Conservation (phyloP, 371 early-diverging fungal genomes). For the Mortierella sp. region DNA sequence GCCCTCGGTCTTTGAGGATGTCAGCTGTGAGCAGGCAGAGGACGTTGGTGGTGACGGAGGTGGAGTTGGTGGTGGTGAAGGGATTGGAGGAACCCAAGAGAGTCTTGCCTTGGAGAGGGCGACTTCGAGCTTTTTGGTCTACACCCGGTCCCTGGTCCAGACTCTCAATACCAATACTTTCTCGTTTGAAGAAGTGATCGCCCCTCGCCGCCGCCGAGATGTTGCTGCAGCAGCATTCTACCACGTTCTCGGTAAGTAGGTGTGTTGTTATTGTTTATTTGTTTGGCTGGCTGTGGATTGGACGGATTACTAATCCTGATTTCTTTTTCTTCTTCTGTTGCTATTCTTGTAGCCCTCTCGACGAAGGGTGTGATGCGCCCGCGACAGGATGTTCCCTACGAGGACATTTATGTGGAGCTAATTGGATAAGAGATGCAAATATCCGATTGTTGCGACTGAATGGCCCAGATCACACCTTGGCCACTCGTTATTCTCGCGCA, state of each 20-base stretch:
- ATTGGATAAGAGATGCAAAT: background rate
- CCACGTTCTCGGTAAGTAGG: conserved; percentile 38
- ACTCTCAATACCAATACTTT: conserved; percentile 18
- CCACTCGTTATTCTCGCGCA: background rate
- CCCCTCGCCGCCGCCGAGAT: conserved; percentile 25
- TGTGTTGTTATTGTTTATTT: background rate
- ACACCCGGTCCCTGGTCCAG: conserved; percentile 26
- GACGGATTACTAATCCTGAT: background rate
- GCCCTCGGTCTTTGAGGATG: background rate
- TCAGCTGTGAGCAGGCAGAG: background rate
- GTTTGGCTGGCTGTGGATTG: background rate
- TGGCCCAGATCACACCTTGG: background rate
- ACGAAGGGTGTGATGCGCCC: conserved; percentile 17
- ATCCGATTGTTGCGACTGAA: background rate
- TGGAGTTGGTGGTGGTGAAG: background rate
- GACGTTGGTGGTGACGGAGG: background rate
- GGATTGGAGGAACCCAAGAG: conserved; percentile 6
- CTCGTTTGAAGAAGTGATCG: conserved; percentile 31
- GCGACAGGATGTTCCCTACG: conserved; percentile 12
- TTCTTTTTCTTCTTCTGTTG: background rate
- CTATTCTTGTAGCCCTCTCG: conserved; percentile 3
- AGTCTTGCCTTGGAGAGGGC: conserved; percentile 36
- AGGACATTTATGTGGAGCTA: conserved; percentile 10
- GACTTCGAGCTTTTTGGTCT: conserved; percentile 34
- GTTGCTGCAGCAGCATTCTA: conserved; percentile 53